Evolutionary conservation across 164 flowering plant genomes (phyloP).

Genomic region (Macadamia tetraphylla): DNA sequence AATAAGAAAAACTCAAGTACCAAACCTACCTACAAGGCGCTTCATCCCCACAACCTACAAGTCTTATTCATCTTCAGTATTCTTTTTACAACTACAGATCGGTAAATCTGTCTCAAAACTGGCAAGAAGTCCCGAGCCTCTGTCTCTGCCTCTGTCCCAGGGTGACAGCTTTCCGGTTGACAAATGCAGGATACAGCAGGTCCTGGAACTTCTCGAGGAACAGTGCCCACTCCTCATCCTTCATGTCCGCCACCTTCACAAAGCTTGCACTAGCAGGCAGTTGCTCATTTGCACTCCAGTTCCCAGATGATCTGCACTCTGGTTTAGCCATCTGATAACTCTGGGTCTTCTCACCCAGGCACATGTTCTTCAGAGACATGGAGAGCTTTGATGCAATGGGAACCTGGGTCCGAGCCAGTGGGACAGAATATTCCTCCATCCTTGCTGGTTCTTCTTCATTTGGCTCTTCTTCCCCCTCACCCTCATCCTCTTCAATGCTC

Average conservation of each 20-base stretch:
- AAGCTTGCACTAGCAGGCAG: constrained; percentile 43
- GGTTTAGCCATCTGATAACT: constrained; percentile 29
- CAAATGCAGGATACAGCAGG: constrained; percentile 41
- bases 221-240: constrained; percentile 48
- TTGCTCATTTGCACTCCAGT: constrained; percentile 48
- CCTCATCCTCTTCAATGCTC: constrained; percentile 28
- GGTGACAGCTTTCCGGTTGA: constrained; percentile 25
- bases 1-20: background rate
- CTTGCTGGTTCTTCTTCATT: constrained; percentile 8
- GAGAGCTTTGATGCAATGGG: constrained; percentile 53
- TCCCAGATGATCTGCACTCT: constrained; percentile 34
- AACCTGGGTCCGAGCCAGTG: constrained; percentile 12
- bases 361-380: constrained; percentile 48
- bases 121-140: constrained; percentile 71
- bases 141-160: constrained; percentile 43
- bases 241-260: constrained; percentile 49
- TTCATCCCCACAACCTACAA: constrained; percentile 5
- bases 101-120: constrained; percentile 36
- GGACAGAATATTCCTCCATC: constrained; percentile 3
- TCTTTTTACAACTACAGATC: background rate
- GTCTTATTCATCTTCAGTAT: background rate
- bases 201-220: constrained; percentile 46
- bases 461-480: constrained; percentile 17
- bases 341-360: constrained; percentile 43
- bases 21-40: background rate